Evolutionary conservation across 306 rosid genomes (phyloP), one percentile per base, ranked within the genome.

Genomic region (Quercus glauca): DNA sequence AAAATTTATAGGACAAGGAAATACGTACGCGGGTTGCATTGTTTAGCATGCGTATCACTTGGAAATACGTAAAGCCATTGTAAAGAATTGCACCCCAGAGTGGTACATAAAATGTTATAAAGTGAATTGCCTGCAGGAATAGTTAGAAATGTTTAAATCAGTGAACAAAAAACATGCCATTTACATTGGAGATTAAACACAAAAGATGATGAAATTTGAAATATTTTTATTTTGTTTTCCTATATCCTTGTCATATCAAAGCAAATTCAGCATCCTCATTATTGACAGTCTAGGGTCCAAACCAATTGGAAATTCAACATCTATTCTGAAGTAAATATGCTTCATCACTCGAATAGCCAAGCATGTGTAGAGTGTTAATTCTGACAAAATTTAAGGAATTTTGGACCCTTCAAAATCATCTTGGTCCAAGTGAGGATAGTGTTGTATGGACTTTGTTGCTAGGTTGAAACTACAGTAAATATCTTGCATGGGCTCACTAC

Each of bases 51-150:
- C 99, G 96, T 84, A 93, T 96, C 71, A 93, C 98, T 89, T 93
- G 99, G 73, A 88, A 84, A 86, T 95, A 95, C 1, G 94, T 93
- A 79, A 91, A 84, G 26, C 99, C 99, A 78, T 96, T 93, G 88
- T 93, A 96, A 81, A 96, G 91, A 87, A 96, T 96, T 71, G 99
- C 99, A 80, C 96, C 94, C 99, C 99, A 96, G 52, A 96, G 97
- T 74, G 98, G 99, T 81, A 91, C 15, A 84, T 96, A 96, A 89
- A 96, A 96, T 20, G 99, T 93, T 65, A 96, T 53, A 79, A 96
- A 90, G 89, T 96, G 98, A 88, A 91, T 82, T 14, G 89, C 98
- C 99, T 96, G 98, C 82, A 90, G 60, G 55, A 58, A 77, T 43
- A 73, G 41, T 49, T 53, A 72, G 56, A 28, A 70, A 68, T 59